phyloP scores from a whole-genome alignment of 2,329 filamentous ascomycete genomes.

The Fusarium concolor region DNA sequence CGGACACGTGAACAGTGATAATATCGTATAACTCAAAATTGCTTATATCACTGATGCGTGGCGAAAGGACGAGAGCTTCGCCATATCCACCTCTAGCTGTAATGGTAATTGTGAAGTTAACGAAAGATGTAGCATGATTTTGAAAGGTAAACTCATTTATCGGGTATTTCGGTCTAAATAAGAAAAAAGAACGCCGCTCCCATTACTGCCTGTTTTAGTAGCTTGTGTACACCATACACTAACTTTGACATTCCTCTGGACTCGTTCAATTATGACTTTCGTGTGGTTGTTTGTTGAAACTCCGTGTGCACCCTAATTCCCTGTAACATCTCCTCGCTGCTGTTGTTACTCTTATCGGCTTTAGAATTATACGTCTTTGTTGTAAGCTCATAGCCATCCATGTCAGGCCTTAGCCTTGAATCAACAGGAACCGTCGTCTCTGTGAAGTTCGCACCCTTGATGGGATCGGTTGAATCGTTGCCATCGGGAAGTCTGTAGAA shows the following conservation, averaged over 20 bases:
- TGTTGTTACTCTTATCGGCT: constrained; percentile 43
- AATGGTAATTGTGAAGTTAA: neutral
- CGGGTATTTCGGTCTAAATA: constrained; percentile 5
- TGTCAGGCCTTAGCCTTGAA: constrained; percentile 48
- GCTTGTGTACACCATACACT: neutral
- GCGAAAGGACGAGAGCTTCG: neutral
- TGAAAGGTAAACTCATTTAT: neutral
- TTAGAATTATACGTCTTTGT: constrained; percentile 49
- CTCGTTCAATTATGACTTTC: neutral
- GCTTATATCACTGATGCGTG: neutral
- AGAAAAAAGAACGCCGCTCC: constrained; percentile 4
- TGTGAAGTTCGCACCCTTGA: constrained; percentile 26
- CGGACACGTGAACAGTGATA: neutral
- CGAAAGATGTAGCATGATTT: neutral
- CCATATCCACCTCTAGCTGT: neutral
- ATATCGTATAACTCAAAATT: neutral
- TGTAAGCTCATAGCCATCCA: constrained; percentile 47
- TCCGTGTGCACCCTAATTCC: constrained; percentile 55
- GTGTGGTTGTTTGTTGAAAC: constrained; percentile 48
- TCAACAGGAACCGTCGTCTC: neutral
- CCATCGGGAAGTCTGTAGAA: constrained; percentile 53
- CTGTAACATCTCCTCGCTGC: constrained; percentile 54
- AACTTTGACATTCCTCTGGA: neutral
- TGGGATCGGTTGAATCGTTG: constrained; percentile 42
- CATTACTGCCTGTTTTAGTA: neutral